Evolutionary conservation across 345 rosid genomes (phyloP), one percentile per base, ranked within the genome.

Genomic region (Eucalyptus marginata): DNA sequence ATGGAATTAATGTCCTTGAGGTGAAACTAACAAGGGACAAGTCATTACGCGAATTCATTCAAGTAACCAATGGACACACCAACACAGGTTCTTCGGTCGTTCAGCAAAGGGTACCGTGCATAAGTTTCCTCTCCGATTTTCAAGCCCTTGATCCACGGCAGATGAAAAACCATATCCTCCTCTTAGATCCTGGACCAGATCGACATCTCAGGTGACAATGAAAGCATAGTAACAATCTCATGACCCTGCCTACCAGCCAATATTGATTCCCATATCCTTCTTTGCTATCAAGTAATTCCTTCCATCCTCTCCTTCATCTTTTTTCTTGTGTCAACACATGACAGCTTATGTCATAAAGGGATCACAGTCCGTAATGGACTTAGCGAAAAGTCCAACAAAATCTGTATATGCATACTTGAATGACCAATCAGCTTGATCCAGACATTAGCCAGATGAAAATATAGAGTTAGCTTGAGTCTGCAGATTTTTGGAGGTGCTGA

Each of bases 401-500:
- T 76, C 20, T 15, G 36, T 76, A 20, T 36, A 20, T 20, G 47
- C 84, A 40, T 7, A 22, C 27, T 76, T 3, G 84, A 76, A 76
- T 40, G 47, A 76, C 84, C 47, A 10, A 76, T 40, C 27, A 40
- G 47, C 27, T 76, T 8, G 8, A 40, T 10, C 46, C 47, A 10
- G 84, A 40, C 84, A 76, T 20, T 40, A 10, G 27, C 84, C 84
- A 76, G 84, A 76, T 40, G 29, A 76, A 43, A 76, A 40, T 76
- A 18, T 76, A 76, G 16, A 76, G 83, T 76, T 76, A 76, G 83
- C 46, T 76, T 76, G 83, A 20, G 47, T 40, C 46, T 36, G 52
- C 51, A 36, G 88, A 86, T 84, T 87, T 90, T 50, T 86, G 92
- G 88, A 92, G 93, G 46, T 93, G 92, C 64, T 89, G 90, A 68